Base-by-base conservation (phyloP, 768 basidiomycete species). In the Lentinula raphanica region DNA sequence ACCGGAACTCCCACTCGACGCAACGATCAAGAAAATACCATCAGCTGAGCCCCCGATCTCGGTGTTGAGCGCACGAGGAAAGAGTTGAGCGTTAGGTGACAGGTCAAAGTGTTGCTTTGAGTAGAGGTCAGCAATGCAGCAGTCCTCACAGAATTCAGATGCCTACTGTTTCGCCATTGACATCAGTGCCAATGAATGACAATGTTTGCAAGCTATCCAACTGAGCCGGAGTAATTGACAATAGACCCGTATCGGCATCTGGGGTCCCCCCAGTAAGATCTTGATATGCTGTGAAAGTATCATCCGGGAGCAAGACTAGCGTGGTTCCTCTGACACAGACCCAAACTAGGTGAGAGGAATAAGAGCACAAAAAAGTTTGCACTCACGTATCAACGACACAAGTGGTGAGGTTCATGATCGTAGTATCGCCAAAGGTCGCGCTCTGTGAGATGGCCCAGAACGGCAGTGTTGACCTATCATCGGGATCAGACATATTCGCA, bases 131-230 rank as follows among this genome's bases (percentile, higher is more conserved):
- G n/a, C n/a, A n/a, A n/a, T n/a, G n/a, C n/a, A n/a, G n/a, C n/a
- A n/a, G n/a, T n/a, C n/a, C n/a, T n/a, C n/a, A 8, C 8, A 9
- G n/a, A 23, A 44, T 28, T 4, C 2, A 29, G 61, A 81, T 81
- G 36, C 76, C 12, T 4, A 44, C 42, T 21, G 42, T 44, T 21
- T 44, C 21, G 21, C 42, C 42, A 12, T 44, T 23, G 19, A 44
- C 23, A 44, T 44, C 42, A 21, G 42, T 44, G 42, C 42, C 42
- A 7, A 44, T 72, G 71, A 89, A 86, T 73, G 78, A 72, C 62
- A 88, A 69, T 66, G 76, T 80, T 70, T 84, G 60, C 49, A 90
- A 71, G 54, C 68, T 75, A 2, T 62, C 51, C 60, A 80, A 87
- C 66, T 87, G 83, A 6, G 75, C 60, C 2, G 69, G 32, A 0